Percentiles rank a stretch among this genome's conserved stretches.
phyloP scores from a whole-genome alignment of 2,329 filamentous ascomycete species.

The Westerdykella ornata region DNA sequence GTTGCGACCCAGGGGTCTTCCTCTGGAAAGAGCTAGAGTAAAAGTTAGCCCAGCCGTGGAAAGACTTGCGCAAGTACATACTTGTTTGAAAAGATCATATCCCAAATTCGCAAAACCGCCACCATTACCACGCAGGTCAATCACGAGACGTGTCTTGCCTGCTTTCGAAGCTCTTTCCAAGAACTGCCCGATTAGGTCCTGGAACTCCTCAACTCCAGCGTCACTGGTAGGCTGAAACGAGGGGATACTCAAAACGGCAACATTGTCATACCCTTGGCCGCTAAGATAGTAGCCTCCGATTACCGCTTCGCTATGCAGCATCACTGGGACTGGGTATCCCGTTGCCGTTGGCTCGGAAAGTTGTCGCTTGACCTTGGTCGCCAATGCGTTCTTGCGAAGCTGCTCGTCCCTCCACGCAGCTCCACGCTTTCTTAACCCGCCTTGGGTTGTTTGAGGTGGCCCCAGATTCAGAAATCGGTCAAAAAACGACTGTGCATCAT shows the following conservation, averaged over 20 bases:
- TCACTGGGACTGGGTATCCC: slow-evolving; percentile 28
- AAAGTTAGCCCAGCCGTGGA: not conserved
- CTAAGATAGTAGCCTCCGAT: slow-evolving; percentile 41
- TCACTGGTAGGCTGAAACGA: slow-evolving; percentile 25
- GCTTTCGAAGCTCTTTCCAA: slow-evolving; percentile 39
- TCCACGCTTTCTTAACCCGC: slow-evolving; percentile 1
- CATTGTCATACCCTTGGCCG: slow-evolving; percentile 32
- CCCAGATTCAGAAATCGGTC: slow-evolving; percentile 18
- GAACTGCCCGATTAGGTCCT: slow-evolving; percentile 34
- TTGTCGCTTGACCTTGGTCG: slow-evolving; percentile 6
- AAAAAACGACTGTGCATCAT: slow-evolving; percentile 32
- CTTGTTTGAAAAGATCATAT: slow-evolving; percentile 42
- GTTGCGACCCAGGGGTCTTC: slow-evolving; percentile 37
- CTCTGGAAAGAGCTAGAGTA: slow-evolving; percentile 40
- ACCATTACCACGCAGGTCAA: slow-evolving; percentile 54
- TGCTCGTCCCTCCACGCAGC: not conserved
- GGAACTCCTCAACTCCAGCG: slow-evolving; percentile 19
- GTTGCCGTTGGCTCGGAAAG: slow-evolving; percentile 10
- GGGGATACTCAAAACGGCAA: slow-evolving; percentile 37
- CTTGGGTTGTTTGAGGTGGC: slow-evolving; percentile 1
- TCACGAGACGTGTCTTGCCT: slow-evolving; percentile 52
- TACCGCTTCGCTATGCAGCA: slow-evolving; percentile 16
- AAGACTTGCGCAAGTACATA: not conserved
- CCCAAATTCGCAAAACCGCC: slow-evolving; percentile 43
- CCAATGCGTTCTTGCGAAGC: slow-evolving; percentile 3